Base-by-base conservation (phyloP, 2,329 filamentous ascomycete species). In the Grosmannia huntii region DNA sequence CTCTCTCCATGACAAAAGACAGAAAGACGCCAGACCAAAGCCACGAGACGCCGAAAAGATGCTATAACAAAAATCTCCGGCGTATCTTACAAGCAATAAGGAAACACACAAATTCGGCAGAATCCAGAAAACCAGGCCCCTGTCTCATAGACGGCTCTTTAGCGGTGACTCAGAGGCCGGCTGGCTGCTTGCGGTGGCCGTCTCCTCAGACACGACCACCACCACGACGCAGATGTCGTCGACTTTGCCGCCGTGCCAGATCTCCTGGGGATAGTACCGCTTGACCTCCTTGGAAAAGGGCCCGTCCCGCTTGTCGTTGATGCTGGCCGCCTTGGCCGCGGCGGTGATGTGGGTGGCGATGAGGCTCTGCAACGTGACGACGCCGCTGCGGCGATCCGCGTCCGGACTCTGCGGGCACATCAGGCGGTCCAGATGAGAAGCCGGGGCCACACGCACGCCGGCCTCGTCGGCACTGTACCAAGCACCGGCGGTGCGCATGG, bases 221-320 rank as follows among this genome's bases (percentile, higher is more conserved):
- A 91, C 85, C 55, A 99, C 76, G 5, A 90, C 90, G 66, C 90
- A 92, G 60, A 99, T 96, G 70, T 99, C 94, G 69, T 99, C 94
- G 23, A 95, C 82, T 72, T 99, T 99, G 56, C 94, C 94, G 59
- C 94, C 94, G 60, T 84, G 84, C 83, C 89, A 99, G 60, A 84
- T 82, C 70, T 97, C 92, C 44, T 85, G 77, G 0, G 94, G 92
- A 65, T 89, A 95, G 67, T 88, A 85, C 67, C 85, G 88, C 69
- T 94, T 89, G 23, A 96, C 90, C 70, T 96, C 90, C 71, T 89
- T 96, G 48, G 94, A 90, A 71, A 99, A 99, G 0, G 94, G 94
- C 0, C 92, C 90, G 69, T 97, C 89, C 56, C 89, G 75, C 66
- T 87, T 89, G 54, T 79, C 81, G 71, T 96, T 90, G 59, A 89